phyloP scores from a whole-genome alignment of 1,139 yeast genomes.

The Hansenula sp. region DNA sequence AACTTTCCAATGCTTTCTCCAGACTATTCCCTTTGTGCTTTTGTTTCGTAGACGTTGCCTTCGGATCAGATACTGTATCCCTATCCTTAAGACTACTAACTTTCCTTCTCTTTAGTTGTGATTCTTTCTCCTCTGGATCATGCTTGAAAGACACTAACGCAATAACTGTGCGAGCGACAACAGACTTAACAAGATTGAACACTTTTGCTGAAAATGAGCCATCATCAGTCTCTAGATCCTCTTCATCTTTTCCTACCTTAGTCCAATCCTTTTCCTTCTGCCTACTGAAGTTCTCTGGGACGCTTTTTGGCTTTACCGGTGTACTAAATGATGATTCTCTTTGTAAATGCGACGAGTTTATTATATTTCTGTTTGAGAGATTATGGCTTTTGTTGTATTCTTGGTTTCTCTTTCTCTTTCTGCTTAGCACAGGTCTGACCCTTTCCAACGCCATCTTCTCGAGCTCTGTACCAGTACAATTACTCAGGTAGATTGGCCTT shows the following conservation, averaged over 20 bases:
- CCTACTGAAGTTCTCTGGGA: conserved; percentile 1
- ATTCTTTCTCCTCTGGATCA: not conserved
- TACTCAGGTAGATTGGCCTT: too few relatives aligned
- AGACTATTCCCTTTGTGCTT: conserved; percentile 1
- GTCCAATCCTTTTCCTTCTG: conserved; percentile 18
- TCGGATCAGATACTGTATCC: too few relatives aligned
- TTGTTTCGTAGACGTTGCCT: not conserved
- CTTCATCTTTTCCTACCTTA: conserved; percentile 19
- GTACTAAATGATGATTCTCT: conserved; percentile 1
- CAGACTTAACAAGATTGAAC: not conserved
- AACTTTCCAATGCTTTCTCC: conserved; percentile 6
- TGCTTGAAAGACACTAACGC: not conserved
- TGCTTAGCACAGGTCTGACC: not conserved
- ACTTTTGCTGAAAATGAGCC: not conserved
- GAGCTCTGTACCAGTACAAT: not conserved
- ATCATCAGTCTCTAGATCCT: conserved; percentile 16
- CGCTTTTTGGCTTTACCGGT: not conserved
- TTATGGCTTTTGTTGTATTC: not conserved
- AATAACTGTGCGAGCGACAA: not conserved
- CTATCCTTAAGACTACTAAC: not conserved
- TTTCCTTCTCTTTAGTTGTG: conserved; percentile 12
- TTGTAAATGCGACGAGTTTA: conserved; percentile 1
- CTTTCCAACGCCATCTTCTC: not conserved
- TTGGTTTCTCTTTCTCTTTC: conserved; percentile 1
- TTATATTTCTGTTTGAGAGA: not conserved